Conservation (phyloP, 2,329 filamentous ascomycete species). For the Ophiobolus disseminans region DNA sequence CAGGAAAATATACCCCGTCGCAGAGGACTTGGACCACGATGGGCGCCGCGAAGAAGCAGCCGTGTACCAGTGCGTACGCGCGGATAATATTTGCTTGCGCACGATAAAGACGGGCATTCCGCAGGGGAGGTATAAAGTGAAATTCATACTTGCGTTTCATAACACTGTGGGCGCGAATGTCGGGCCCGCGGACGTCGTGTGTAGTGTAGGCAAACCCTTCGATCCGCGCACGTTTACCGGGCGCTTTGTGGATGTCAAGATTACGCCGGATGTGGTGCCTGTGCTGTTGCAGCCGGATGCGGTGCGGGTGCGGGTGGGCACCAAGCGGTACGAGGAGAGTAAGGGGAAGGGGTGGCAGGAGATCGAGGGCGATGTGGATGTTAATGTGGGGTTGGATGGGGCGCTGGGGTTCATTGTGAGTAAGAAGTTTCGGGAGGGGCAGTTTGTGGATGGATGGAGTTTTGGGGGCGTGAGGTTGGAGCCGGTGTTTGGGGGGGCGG, state of each 20-base stretch:
- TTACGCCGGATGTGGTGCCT: slow-evolving; percentile 47
- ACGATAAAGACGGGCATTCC: slow-evolving; percentile 48
- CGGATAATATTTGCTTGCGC: slow-evolving; percentile 45
- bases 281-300: slow-evolving; percentile 49
- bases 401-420: slow-evolving; percentile 47
- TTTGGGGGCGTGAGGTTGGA: slow-evolving; percentile 49
- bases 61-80: slow-evolving; percentile 43
- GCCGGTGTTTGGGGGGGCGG: slow-evolving; percentile 38
- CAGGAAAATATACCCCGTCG: slow-evolving; percentile 44
- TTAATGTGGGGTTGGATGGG: slow-evolving; percentile 47
- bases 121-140: slow-evolving; percentile 45
- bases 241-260: slow-evolving; percentile 47
- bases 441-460: slow-evolving; percentile 45
- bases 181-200: slow-evolving; percentile 41
- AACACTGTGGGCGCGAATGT: slow-evolving; percentile 15
- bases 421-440: slow-evolving; percentile 42
- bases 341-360: slow-evolving; percentile 47
- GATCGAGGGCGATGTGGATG: slow-evolving; percentile 46
- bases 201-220: slow-evolving; percentile 48
- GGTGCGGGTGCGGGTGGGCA: slow-evolving; percentile 45
- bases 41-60: slow-evolving; percentile 44
- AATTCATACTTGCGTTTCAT: slow-evolving; percentile 45
- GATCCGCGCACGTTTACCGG: slow-evolving; percentile 39
- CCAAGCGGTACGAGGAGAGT: slow-evolving; percentile 33
- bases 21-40: slow-evolving; percentile 46